Base-by-base conservation (phyloP, 305 asterid genomes). In the Fraxinus baroniana region DNA sequence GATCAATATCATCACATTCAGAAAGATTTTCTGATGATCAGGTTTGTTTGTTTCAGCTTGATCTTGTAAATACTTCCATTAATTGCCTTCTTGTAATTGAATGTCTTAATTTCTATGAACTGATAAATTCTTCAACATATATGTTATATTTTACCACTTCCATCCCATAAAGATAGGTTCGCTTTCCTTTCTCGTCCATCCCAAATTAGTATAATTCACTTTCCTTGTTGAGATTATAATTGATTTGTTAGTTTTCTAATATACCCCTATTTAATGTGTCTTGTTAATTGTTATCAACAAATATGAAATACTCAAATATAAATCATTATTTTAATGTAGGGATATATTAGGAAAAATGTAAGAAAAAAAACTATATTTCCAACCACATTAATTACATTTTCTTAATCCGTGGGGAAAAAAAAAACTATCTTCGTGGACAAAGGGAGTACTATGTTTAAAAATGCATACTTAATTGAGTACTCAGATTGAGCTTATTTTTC, bases 21-120 rank as follows among this genome's bases (percentile, higher is more conserved):
- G 95, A 89, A 80, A 92, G 97, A 90, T 91, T 90, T 87, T 94
- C 95, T 0, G 97, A 92, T 89, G 98, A 94, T 82, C 99, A 93
- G 97, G 98, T 94, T 62, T 17, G 88, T 88, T 74, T 5, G 32
- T 33, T 78, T 71, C 37, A 22, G 52, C 62, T 74, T 70, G 22
- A 5, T 30, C 39, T 4, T 15, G 75, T 70, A 32, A 26, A 28
- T 18, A 28, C 74, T 68, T 28, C 72, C 72, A 26, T 26, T 66
- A 26, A 24, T 66, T 66, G 35, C 74, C 35, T 24, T 64, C 32
- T 64, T 2, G n/a, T 66, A 24, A 57, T 57, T 18, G 28, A 57
- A 18, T 18, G 28, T 57, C 28, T 6, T 18, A 57, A 18, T 57
- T 18, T 18, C 26, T 55, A 18, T 55, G 66, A 55, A 55, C 22